Base-by-base conservation (phyloP, 805 yeast genomes). In the Kazachstania martiniae region DNA sequence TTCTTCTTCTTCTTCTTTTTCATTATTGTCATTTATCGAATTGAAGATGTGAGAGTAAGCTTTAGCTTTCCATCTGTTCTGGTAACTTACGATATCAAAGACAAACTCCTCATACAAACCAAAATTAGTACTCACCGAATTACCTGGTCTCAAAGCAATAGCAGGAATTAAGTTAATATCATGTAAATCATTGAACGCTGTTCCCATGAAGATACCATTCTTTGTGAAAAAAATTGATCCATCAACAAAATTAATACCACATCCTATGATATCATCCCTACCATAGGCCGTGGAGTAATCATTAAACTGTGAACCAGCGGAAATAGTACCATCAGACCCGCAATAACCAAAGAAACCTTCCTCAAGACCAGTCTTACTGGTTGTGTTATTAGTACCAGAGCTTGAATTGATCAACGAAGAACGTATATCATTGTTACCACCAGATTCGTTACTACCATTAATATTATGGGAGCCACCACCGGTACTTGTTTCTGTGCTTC, bases 181-280 rank as follows among this genome's bases (percentile, higher is more conserved):
- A 16, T 62, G 53, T 12, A 70, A 44, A 37, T 70, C 66, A 5
- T 56, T 54, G 40, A 74, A 74, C 2, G 77, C 77, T 24, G 63
- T 59, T 1, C 78, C 80, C 27, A 74, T 49, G 25, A 54, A 59
- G 3, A 81, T 65, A 2, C 95, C 96, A 56, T 87, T 86, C 51
- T 81, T 77, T 0, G 95, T 86, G 41, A 73, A 72, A 45, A 86
- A 87, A 2, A 84, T 66, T 0, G 74, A 58, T 26, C 72, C 67
- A 25, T 70, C 71, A 12, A 68, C 61, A 44, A 72, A 79, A 58
- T 86, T 79, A 16, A 85, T 66, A 4, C 95, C 95, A 54, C 87
- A 79, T 0, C 96, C 96, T 40, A 87, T 66, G 3, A 70, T 62
- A 53, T 85, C 95, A 15, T 68, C 68, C 22, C 58, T 49, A 0